Percentiles rank a stretch among this genome's conserved stretches.
phyloP scores from a whole-genome alignment of 1,139 yeast species.

The Diutina sp. region DNA sequence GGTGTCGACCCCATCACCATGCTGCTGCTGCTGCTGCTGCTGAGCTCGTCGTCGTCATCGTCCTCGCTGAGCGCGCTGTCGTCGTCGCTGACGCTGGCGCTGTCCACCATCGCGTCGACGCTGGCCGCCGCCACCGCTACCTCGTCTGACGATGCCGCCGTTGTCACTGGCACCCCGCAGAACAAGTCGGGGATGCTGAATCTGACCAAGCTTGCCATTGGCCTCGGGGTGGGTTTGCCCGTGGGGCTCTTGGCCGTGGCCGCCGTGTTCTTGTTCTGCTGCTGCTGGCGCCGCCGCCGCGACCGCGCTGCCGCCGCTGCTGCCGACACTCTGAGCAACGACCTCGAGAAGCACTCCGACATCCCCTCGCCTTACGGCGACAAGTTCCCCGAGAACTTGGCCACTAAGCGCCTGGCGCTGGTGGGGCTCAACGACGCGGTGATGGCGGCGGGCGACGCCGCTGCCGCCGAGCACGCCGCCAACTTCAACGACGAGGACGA shows the following conservation, averaged over 20 bases:
- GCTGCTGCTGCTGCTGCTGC: conserved; percentile 4
- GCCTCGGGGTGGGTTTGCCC: conserved; percentile 82
- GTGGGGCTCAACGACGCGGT: neutral
- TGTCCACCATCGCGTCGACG: conserved; percentile 6
- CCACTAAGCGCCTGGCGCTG: neutral
- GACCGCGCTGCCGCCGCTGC: neutral
- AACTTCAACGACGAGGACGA: neutral
- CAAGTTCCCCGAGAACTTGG: neutral
- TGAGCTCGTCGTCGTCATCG: conserved; percentile 9
- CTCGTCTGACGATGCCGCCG: conserved; percentile 12
- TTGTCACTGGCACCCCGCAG: conserved; percentile 4
- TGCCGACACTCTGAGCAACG: neutral
- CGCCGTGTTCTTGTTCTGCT: conserved; percentile 39
- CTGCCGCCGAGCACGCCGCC: neutral
- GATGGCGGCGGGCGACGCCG: conserved; percentile 1
- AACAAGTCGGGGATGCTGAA: conserved; percentile 9
- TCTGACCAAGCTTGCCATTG: conserved; percentile 56
- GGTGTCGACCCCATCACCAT: conserved; percentile 32
- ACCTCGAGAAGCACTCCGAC: neutral
- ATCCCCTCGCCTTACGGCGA: conserved; percentile 1
- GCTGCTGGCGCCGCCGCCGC: conserved; percentile 35
- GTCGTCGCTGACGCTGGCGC: conserved; percentile 12
- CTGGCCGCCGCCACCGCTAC: conserved; percentile 10
- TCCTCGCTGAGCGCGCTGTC: conserved; percentile 4
- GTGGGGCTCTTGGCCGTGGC: conserved; percentile 30